Base-by-base conservation (phyloP, 345 rosid genomes). In the Adansonia digitata region DNA sequence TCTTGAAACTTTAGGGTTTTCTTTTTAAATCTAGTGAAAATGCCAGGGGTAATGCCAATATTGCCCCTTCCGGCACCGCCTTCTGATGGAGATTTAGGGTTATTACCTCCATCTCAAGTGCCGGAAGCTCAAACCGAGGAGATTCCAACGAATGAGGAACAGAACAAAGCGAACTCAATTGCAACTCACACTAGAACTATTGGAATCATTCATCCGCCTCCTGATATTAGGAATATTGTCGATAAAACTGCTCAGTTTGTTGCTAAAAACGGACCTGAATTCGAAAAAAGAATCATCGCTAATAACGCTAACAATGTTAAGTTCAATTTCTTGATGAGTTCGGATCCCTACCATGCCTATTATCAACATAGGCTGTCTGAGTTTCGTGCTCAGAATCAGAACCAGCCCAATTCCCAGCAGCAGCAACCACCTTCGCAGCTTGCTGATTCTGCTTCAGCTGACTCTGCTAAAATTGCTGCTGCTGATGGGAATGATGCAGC, bases 131-230 rank as follows among this genome's bases (percentile, higher is more conserved):
- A 77, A 65, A 69, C 46, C 51, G 87, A 82, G 61, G 93, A 87
- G 65, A 77, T 15, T 29, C 74, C 75, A 7, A 63, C 53, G 42
- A 82, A 71, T 83, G 90, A 85, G 31, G 91, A 88, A 74, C 86
- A 77, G 56, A 75, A 49, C 56, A 83, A 72, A 45, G 81, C 80
- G 6, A 81, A 78, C 34, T 80, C 92, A 2, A 85, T 91, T 42
- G 90, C 97, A 0, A 91, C 92, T 46, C 98, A 93, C 82, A 88
- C 98, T 0, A 85, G 80, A 76, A 76, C 94, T n/a, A 90, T 93
- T 9, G 97, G 98, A 60, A 93, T 93, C 39, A 90, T 93, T 55
- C 86, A 93, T 69, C 98, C 94, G 17, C 98, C 98, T 60, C 92
- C 92, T 1, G 96, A 66, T 57, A 89, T 91, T 77, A 85, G 90